Conservation (phyloP, 495 filamentous ascomycete genomes). For the Copromyces sp. region DNA sequence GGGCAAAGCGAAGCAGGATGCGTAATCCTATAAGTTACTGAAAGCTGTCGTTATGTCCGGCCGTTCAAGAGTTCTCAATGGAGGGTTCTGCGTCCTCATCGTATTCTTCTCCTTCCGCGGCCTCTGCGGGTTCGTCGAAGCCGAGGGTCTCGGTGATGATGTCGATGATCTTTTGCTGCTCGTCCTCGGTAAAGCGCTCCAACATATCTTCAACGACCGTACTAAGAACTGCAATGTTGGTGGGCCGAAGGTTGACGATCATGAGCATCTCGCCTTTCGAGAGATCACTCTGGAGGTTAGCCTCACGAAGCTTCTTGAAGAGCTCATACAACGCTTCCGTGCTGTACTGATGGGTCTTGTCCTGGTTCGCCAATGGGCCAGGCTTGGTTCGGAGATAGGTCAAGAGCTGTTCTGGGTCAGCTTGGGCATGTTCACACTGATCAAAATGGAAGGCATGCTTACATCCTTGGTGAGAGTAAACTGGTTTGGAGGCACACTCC, state of each 20-base stretch:
- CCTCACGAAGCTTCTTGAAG: slow-evolving; percentile 26
- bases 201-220: slow-evolving; percentile 36
- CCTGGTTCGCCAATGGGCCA: slow-evolving; percentile 30
- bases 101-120: slow-evolving; percentile 10
- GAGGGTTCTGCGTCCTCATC: slow-evolving; percentile 19
- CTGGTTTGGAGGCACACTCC: slow-evolving; percentile 29
- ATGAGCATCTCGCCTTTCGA: slow-evolving; percentile 37
- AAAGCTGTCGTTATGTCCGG: slow-evolving; percentile 4
- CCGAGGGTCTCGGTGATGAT: slow-evolving; percentile 35
- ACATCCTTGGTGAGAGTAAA: slow-evolving; percentile 18
- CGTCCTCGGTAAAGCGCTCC: slow-evolving; percentile 31
- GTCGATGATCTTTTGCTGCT: slow-evolving; percentile 32
- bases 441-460: not conserved
- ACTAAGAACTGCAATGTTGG: slow-evolving; percentile 24
- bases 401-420: slow-evolving; percentile 19
- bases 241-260: slow-evolving; percentile 36
- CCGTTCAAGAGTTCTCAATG: slow-evolving; percentile 18
- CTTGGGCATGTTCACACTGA: slow-evolving; percentile 2
- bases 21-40: slow-evolving; percentile 19
- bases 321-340: slow-evolving; percentile 20
- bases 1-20: slow-evolving; percentile 38
- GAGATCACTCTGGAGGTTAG: slow-evolving; percentile 24
- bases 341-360: slow-evolving; percentile 30
- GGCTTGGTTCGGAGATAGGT: slow-evolving; percentile 30
- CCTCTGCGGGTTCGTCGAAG: slow-evolving; percentile 15